phyloP scores from a whole-genome alignment of 106 monocot genomes.

The Triglochin maritima region DNA sequence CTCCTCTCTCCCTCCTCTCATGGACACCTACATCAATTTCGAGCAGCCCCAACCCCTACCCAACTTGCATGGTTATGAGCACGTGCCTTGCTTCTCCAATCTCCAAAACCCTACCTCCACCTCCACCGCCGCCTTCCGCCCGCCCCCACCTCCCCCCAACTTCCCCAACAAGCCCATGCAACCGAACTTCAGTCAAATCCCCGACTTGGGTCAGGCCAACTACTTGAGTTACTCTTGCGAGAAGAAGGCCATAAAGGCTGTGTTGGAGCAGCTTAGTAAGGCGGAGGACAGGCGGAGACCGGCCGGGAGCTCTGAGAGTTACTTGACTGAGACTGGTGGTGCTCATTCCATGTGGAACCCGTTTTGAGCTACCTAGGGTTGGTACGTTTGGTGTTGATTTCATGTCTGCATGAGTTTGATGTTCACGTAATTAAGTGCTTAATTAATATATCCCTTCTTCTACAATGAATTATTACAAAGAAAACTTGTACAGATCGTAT shows the following conservation, averaged over 20 bases:
- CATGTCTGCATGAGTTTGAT: not conserved
- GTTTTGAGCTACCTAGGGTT: not conserved
- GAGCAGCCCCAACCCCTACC: constrained; percentile 11
- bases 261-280: constrained; percentile 39
- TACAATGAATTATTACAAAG: too few relatives aligned
- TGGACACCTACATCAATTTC: constrained; percentile 36
- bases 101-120: not conserved
- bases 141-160: not conserved
- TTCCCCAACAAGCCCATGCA: not conserved
- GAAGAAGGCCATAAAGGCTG: constrained; percentile 28
- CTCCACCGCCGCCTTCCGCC: not conserved
- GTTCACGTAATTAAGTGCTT: not conserved
- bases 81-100: constrained; percentile 98
- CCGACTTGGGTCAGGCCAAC: constrained; percentile 1
- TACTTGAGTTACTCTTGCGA: constrained; percentile 15
- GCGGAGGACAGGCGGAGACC: constrained; percentile 6
- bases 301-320: constrained; percentile 12
- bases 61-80: constrained; percentile 34
- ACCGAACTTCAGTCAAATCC: not conserved
- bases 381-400: not conserved
- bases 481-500: too few relatives aligned
- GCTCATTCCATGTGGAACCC: constrained; percentile 18
- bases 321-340: constrained; percentile 7
- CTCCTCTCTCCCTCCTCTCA: constrained; percentile 49
- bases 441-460: too few relatives aligned